Conservation (phyloP, 495 filamentous ascomycete species). For the Talaromyces thailandensis region DNA sequence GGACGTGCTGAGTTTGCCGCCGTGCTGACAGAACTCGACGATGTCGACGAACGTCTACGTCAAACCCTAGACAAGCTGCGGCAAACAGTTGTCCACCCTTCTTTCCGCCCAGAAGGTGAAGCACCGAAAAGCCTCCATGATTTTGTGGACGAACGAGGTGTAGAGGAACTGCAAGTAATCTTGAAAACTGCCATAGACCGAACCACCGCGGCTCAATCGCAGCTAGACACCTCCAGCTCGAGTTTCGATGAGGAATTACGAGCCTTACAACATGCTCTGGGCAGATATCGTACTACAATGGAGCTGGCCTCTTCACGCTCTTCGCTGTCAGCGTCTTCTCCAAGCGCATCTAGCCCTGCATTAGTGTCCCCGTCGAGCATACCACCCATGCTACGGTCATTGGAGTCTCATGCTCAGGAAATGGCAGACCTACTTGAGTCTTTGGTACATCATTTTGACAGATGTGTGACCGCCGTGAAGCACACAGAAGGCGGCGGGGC, state of each 20-base stretch:
- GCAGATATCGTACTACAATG: constrained; percentile 28
- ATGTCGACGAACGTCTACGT: constrained; percentile 59
- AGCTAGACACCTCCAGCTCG: constrained; percentile 34
- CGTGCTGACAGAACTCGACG: constrained; percentile 64
- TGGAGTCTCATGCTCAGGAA: constrained; percentile 70
- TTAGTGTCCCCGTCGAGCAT: constrained; percentile 43
- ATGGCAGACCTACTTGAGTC: constrained; percentile 78
- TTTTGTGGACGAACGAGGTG: constrained; percentile 78
- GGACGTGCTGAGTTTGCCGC: constrained; percentile 49
- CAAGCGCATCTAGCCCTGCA: constrained; percentile 26
- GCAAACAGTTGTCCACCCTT: constrained; percentile 61
- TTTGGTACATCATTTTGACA: constrained; percentile 86
- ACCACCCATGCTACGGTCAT: constrained; percentile 55
- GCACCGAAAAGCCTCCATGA: constrained; percentile 67
- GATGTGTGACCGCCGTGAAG: constrained; percentile 85
- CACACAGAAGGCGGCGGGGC: constrained; percentile 84
- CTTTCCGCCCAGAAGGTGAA: constrained; percentile 62
- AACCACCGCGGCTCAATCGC: constrained; percentile 46
- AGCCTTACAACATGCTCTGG: constrained; percentile 51
- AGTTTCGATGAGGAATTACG: constrained; percentile 50
- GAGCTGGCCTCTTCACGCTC: constrained; percentile 32
- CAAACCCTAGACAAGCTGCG: constrained; percentile 61
- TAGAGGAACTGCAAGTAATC: constrained; percentile 56
- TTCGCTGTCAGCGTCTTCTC: constrained; percentile 26
- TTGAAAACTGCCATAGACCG: constrained; percentile 60